A percentile compares a stretch with the other conserved stretches of the same genome.
Conservation (phyloP, 768 basidiomycete species). For the Leccinum pellstonianum region DNA sequence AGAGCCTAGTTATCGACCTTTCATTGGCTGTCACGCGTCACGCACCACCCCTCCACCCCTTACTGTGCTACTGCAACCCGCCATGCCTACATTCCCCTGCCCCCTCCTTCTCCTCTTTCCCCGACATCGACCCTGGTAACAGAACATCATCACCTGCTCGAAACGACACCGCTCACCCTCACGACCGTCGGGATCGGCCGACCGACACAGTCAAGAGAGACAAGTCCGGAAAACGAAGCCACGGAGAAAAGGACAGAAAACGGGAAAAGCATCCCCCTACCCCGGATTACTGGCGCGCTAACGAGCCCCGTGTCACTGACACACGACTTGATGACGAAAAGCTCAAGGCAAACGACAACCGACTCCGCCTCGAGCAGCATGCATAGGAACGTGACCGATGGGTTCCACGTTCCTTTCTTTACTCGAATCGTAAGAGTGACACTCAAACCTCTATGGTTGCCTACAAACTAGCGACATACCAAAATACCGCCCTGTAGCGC, state of each 20-base stretch:
- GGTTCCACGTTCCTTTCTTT: conserved; percentile 43
- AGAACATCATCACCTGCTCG: conserved; percentile 15
- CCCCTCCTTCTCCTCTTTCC: conserved; percentile 72
- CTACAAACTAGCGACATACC: conserved; percentile 63
- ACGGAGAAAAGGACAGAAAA: conserved; percentile 33
- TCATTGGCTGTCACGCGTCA: neutral
- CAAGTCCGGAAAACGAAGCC: conserved; percentile 19
- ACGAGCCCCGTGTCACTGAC: conserved; percentile 14
- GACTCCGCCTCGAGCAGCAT: conserved; percentile 21
- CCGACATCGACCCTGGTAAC: conserved; percentile 50
- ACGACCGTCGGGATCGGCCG: conserved; percentile 13
- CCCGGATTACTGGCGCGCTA: conserved; percentile 25
- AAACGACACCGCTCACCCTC: conserved; percentile 16
- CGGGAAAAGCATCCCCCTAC: conserved; percentile 32
- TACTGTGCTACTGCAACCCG: neutral
- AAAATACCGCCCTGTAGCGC: conserved; percentile 56
- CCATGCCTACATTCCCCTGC: conserved; percentile 57
- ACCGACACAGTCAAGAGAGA: conserved; percentile 21
- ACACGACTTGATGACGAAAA: conserved; percentile 31
- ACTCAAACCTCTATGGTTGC: conserved; percentile 62
- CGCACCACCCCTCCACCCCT: neutral
- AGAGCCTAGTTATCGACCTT: too few species aligned
- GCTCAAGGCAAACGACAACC: conserved; percentile 37
- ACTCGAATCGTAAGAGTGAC: conserved; percentile 68
- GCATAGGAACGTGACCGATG: conserved; percentile 23